Base-by-base conservation (phyloP, 257 asterid species). In the Coffea eugenioides region DNA sequence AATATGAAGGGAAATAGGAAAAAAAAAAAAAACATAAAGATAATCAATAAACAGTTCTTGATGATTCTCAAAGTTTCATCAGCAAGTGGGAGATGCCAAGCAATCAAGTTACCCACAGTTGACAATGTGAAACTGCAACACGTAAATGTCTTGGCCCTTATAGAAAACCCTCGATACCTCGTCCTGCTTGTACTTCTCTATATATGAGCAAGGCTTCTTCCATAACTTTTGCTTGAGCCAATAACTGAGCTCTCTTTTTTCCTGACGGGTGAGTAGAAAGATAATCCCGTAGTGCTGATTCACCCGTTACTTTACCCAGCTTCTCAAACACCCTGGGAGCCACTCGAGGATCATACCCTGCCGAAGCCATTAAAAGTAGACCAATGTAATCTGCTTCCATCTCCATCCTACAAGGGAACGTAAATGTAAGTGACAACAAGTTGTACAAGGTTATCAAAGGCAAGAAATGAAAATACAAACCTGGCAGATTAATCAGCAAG, bases 381-480 rank as follows among this genome's bases (percentile, higher is more conserved):
- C 98, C 98, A 0, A 94, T 91, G 85, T 94, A 90, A 83, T 94
- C 98, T 62, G 98, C 98, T 81, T 93, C 98, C 92, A 94, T 91
- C 90, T 94, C 98, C 98, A 94, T 94, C 93, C 97, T 94, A 79
- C 49, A 13, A 45, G 43, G 43, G 43, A 4, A 39, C 43, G 5
- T 39, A 39, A 39, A 39, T 39, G 43, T 39, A 39, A 39, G 43
- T 39, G 43, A 39, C 43, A 39, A 39, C 3, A 39, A 39, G 4
- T 39, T 39, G 43, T 39, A 39, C 43, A 39, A 4, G 43, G 43
- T 25, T 7, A 79, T n/a, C 15, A 59, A 14, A 25, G 62, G 59
- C 18, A 45, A 5, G 25, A 20, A 51, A 43, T 54, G 27, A 39
- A 61, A 62, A 46, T 8, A 18, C 12, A 68, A 20, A 56, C 39